Evolutionary conservation across 805 yeast genomes (phyloP).

Genomic region (Tetrapisispora arboricola): DNA sequence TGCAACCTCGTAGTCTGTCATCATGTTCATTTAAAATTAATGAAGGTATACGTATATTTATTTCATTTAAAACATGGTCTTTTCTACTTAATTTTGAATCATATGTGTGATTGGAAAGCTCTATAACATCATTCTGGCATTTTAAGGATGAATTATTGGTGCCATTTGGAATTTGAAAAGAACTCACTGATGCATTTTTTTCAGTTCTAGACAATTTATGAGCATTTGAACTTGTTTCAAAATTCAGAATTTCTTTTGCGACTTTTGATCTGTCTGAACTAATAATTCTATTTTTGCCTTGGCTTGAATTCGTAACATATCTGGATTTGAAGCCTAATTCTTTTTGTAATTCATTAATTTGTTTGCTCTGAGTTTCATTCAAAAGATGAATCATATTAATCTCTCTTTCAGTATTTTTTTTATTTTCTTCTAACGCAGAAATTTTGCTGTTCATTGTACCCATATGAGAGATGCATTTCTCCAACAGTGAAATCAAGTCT

Average conservation of each 20-base stretch:
- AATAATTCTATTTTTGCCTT: background rate
- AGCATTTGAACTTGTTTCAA: background rate
- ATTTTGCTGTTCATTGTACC: background rate
- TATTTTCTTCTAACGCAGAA: background rate
- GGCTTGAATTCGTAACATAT: too few relatives aligned
- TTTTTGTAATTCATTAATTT: background rate
- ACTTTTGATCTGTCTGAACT: background rate
- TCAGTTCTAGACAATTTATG: background rate
- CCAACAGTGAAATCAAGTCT: background rate
- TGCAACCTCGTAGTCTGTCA: background rate
- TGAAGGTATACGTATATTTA: background rate
- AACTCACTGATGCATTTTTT: background rate
- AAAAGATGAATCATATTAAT: background rate
- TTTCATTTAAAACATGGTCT: background rate
- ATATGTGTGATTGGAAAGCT: too few relatives aligned
- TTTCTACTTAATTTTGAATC: background rate
- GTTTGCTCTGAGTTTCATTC: background rate
- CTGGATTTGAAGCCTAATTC: background rate
- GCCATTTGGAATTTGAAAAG: too few relatives aligned
- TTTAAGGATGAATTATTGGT: too few relatives aligned
- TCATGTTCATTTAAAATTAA: background rate
- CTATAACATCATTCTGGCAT: too few relatives aligned
- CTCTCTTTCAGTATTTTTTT: background rate
- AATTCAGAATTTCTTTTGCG: background rate
- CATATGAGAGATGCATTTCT: slow-evolving; percentile 1